phyloP scores from a whole-genome alignment of 768 basidiomycete genomes.

The Mycena chlorophos region DNA sequence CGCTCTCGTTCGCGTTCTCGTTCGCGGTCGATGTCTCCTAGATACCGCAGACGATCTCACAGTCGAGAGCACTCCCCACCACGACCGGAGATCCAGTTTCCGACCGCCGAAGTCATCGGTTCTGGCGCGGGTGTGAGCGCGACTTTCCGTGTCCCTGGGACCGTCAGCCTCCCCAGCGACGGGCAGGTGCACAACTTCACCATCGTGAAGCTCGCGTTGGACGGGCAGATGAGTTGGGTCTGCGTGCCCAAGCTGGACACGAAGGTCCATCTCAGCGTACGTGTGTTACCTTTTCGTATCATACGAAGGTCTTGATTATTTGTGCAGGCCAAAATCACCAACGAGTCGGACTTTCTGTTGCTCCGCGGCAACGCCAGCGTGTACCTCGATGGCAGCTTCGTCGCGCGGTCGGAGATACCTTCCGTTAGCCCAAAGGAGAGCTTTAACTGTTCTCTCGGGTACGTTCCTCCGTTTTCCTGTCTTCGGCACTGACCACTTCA shows the following conservation, averaged over 20 bases:
- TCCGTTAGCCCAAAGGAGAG: constrained; percentile 31
- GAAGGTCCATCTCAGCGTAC: constrained; percentile 27
- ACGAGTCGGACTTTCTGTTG: constrained; percentile 30
- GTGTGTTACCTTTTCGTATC: not conserved
- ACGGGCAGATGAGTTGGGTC: constrained; percentile 30
- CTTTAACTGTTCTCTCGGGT: constrained; percentile 35
- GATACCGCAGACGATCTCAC: not conserved
- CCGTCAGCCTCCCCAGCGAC: constrained; percentile 29
- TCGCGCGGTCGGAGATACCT: constrained; percentile 27
- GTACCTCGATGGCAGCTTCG: constrained; percentile 33
- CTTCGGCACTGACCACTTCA: no score
- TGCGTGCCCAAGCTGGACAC: constrained; percentile 30
- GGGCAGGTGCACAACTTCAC: constrained; percentile 30
- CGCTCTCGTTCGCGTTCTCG: not conserved
- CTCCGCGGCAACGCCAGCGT: constrained; percentile 28
- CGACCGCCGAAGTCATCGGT: not conserved
- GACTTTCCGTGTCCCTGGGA: constrained; percentile 29
- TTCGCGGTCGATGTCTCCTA: not conserved
- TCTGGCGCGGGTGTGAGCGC: constrained; percentile 30
- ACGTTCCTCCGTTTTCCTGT: not conserved
- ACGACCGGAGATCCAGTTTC: constrained; percentile 1
- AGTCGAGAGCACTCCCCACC: constrained; percentile 1
- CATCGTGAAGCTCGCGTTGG: constrained; percentile 26
- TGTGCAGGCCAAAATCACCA: constrained; percentile 30
- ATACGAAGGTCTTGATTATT: not conserved